Conservation (phyloP, 345 rosid species). For the Brassica incana region DNA sequence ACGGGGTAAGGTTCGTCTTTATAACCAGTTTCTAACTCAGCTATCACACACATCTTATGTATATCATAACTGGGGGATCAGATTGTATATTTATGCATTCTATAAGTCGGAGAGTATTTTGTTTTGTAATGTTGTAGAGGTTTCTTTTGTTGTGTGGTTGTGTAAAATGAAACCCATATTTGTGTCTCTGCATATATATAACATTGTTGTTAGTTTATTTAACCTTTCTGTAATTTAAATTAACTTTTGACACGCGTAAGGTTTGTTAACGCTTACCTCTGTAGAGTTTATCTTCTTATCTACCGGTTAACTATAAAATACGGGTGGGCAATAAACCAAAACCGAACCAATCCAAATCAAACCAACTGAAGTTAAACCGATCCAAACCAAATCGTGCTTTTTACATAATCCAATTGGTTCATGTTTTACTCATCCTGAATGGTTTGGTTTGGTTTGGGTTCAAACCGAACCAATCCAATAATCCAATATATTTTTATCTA, state of each 20-base stretch:
- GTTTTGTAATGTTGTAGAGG: conserved; percentile 30
- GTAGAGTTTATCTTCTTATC: too few species aligned
- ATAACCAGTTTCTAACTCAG: conserved; percentile 35
- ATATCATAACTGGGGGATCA: conserved; percentile 23
- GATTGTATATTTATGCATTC: conserved; percentile 36
- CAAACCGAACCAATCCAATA: too few species aligned
- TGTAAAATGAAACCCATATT: conserved; percentile 39
- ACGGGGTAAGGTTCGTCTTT: conserved; percentile 8
- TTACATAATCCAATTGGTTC: too few species aligned
- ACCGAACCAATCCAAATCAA: too few species aligned
- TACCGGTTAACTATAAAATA: too few species aligned
- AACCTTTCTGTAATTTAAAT: not conserved
- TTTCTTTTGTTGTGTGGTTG: conserved; percentile 27
- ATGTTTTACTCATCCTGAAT: too few species aligned
- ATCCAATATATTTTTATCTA: too few species aligned
- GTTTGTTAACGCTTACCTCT: too few species aligned
- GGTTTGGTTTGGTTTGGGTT: too few species aligned
- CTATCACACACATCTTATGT: conserved; percentile 11
- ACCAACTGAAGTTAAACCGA: too few species aligned
- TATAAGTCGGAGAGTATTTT: conserved; percentile 20
- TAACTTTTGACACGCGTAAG: not conserved
- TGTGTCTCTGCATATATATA: conserved; percentile 37
- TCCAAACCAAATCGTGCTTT: too few species aligned
- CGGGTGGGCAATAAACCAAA: too few species aligned
- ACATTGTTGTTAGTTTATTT: conserved; percentile 25